phyloP scores from a whole-genome alignment of 2,329 filamentous ascomycete genomes.

The Phialocephala sp. region DNA sequence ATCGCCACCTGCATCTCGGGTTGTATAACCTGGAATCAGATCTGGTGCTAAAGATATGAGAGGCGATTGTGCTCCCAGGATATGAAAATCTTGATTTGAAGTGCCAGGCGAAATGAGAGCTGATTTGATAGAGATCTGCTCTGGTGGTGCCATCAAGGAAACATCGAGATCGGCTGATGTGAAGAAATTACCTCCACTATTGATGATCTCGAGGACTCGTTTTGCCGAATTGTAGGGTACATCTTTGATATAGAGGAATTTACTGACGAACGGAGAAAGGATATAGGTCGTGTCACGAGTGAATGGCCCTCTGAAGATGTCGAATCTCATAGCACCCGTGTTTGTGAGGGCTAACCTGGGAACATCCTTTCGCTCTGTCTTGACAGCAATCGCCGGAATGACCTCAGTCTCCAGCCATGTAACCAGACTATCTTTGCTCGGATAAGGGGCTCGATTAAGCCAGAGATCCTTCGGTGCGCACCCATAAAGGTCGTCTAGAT shows the following conservation, averaged over 20 bases:
- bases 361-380: slow-evolving; percentile 60
- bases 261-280: slow-evolving; percentile 85
- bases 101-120: slow-evolving; percentile 29
- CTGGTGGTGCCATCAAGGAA: slow-evolving; percentile 38
- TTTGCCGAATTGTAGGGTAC: slow-evolving; percentile 80
- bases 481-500: slow-evolving; percentile 77
- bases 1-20: slow-evolving; percentile 78
- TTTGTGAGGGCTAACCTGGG: slow-evolving; percentile 80
- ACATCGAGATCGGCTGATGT: slow-evolving; percentile 48
- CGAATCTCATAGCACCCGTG: slow-evolving; percentile 91
- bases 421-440: slow-evolving; percentile 76
- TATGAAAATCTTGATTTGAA: slow-evolving; percentile 9
- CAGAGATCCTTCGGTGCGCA: slow-evolving; percentile 83
- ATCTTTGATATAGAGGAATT: slow-evolving; percentile 76
- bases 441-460: slow-evolving; percentile 80
- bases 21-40: slow-evolving; percentile 80
- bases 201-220: slow-evolving; percentile 67
- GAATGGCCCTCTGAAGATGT: slow-evolving; percentile 91
- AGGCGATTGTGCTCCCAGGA: slow-evolving; percentile 42
- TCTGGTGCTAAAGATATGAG: slow-evolving; percentile 43
- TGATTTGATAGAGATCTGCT: slow-evolving; percentile 38
- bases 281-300: slow-evolving; percentile 87
- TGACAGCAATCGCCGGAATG: slow-evolving; percentile 69
- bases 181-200: slow-evolving; percentile 51
- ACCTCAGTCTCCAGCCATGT: slow-evolving; percentile 79